Percentiles rank a stretch among this genome's conserved stretches.
These are phyloP conservation scores for Phalaenopsis equestris DNA, from an alignment of 106 monocot genomes.

Conservation along the genomic window DNA sequence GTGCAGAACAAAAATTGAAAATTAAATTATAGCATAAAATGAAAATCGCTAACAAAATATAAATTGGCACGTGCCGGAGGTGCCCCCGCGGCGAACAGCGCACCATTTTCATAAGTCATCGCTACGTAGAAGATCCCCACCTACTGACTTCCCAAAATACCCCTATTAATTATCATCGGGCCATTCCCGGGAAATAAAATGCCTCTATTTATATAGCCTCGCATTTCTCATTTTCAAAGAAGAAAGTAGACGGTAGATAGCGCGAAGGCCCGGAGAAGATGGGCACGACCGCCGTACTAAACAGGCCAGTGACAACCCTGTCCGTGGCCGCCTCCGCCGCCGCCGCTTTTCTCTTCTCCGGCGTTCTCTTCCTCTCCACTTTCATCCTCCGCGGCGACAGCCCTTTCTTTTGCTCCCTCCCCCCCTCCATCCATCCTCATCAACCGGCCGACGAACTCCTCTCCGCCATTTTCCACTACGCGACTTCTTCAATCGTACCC, in stretches of 20 bases:
- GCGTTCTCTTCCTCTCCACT: not conserved
- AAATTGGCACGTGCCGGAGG: too few species aligned
- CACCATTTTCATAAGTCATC: too few species aligned
- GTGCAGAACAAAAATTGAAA: too few species aligned
- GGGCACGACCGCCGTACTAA: not conserved
- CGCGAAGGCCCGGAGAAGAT: not conserved
- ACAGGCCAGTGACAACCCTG: constrained; percentile 3
- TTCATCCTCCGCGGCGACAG: not conserved
- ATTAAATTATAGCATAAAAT: too few species aligned
- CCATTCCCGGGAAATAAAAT: not conserved
- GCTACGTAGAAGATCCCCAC: too few species aligned
- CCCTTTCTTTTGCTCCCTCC: not conserved
- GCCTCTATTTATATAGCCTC: not conserved
- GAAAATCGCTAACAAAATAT: too few species aligned
- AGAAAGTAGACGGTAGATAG: not conserved
- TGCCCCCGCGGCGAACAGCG: too few species aligned
- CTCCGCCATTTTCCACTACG: constrained; percentile 50
- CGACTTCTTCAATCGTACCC: constrained; percentile 34
- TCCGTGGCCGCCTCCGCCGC: constrained; percentile 5
- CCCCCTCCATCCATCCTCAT: not conserved
- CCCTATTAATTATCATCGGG: not conserved
- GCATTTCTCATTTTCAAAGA: not conserved
- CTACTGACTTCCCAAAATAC: not conserved
- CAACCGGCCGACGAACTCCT: constrained; percentile 15
- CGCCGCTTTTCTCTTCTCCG: not conserved